Evolutionary conservation across 768 basidiomycete genomes (phyloP).

Genomic region (Hirschioporus abietinus): DNA sequence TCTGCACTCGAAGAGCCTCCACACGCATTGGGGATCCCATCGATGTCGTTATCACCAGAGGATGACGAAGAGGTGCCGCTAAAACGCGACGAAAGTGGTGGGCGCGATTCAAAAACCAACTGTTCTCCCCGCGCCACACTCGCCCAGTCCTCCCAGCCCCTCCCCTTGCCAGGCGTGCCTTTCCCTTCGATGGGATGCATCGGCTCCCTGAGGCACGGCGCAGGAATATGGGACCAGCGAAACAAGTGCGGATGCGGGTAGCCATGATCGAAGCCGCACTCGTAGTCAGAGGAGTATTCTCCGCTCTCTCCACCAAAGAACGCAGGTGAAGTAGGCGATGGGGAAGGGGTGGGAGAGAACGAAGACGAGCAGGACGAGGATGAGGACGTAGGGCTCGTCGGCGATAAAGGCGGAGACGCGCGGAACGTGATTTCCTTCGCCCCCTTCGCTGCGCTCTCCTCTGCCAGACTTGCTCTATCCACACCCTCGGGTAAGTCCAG

Average conservation of each 20-base stretch:
- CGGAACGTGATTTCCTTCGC: not conserved
- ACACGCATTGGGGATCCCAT: too few species aligned
- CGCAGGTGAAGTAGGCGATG: not conserved
- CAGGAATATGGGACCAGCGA: not conserved
- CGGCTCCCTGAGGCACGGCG: not conserved
- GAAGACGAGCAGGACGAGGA: not conserved
- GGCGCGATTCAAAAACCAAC: not conserved
- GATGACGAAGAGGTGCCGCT: not conserved
- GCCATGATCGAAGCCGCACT: not conserved
- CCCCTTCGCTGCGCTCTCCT: not conserved
- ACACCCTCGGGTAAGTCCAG: not conserved
- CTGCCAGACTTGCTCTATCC: not conserved
- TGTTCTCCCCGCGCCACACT: not conserved
- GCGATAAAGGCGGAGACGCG: not conserved
- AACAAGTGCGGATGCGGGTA: not conserved
- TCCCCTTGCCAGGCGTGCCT: constrained; percentile 1
- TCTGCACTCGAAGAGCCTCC: too few species aligned
- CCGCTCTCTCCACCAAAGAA: not conserved
- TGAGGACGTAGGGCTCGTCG: not conserved
- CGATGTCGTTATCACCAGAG: too few species aligned
- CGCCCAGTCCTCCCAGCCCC: constrained; percentile 3
- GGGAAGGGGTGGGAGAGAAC: not conserved
- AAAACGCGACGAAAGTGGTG: not conserved
- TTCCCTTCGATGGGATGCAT: constrained; percentile 1
- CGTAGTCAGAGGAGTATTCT: not conserved